Percentiles rank a stretch among this genome's conserved stretches.
Conservation (phyloP, 148 eudicot species). For the Heliosperma pusillum region DNA sequence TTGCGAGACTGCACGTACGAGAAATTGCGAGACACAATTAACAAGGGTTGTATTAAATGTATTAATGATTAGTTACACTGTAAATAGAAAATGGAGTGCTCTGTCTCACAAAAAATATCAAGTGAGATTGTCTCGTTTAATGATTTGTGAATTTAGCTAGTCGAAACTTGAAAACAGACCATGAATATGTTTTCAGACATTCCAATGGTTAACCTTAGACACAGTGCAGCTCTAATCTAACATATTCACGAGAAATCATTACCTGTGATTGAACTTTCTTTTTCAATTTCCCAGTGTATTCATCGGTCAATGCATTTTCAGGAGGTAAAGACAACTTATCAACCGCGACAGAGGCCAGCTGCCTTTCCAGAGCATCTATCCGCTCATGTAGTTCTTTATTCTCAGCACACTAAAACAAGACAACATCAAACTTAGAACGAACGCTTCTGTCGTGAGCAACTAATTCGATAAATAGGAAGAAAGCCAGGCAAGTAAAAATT, state of each 20-base stretch:
- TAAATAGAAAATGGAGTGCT: neutral
- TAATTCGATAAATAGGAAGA: neutral
- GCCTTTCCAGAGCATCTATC: conserved; percentile 58
- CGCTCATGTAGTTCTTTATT: conserved; percentile 67
- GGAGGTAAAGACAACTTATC: conserved; percentile 34
- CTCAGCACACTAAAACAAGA: conserved; percentile 54
- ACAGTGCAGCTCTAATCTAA: neutral
- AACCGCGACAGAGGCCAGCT: conserved; percentile 44
- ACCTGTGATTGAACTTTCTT: conserved; percentile 85
- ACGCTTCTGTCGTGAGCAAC: neutral
- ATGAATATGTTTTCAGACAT: neutral
- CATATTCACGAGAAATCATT: conserved; percentile 7
- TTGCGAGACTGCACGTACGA: neutral
- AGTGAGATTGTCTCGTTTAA: neutral
- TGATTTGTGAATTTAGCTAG: neutral
- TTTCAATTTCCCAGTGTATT: conserved; percentile 58
- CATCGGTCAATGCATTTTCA: conserved; percentile 42
- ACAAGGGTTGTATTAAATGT: neutral
- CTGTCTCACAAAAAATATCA: neutral
- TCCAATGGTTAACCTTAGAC: neutral
- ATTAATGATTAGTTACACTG: neutral
- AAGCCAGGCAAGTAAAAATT: conserved; percentile 3
- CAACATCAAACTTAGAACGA: neutral
- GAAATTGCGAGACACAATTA: neutral
- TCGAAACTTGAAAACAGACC: neutral